A percentile compares a stretch with the other conserved stretches of the same genome.
phyloP scores from a whole-genome alignment of 495 filamentous ascomycete species.

The Sabuloglossum arenarium region DNA sequence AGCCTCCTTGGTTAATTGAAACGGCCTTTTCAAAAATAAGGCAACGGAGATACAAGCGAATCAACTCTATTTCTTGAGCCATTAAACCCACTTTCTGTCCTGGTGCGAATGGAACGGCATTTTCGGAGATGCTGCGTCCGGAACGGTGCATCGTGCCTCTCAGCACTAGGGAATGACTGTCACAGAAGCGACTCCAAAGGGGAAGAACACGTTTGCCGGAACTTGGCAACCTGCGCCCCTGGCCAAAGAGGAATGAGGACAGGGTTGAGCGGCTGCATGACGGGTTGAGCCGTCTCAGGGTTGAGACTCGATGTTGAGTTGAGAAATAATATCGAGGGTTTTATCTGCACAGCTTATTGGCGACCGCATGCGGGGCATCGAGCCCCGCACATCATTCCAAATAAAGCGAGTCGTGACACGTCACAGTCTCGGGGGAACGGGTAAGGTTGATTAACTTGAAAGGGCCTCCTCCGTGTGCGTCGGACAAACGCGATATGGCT shows the following conservation, averaged over 20 bases:
- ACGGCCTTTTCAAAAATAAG: no score
- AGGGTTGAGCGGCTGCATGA: neutral
- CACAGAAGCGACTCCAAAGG: neutral
- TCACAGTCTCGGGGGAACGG: neutral
- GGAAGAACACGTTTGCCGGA: neutral
- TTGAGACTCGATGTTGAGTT: neutral
- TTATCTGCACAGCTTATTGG: neutral
- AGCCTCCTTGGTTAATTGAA: no score
- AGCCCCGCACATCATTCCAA: no score
- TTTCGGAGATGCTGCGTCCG: neutral
- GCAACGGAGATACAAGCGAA: neutral
- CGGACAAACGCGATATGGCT: neutral
- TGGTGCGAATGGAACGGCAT: no score
- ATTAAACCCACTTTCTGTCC: neutral
- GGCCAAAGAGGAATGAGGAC: neutral
- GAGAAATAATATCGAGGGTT: neutral
- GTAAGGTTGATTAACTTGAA: neutral
- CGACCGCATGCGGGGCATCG: neutral
- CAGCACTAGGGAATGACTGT: neutral
- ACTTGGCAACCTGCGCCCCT: neutral
- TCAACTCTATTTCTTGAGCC: neutral
- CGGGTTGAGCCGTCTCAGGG: neutral
- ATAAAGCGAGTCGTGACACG: no score
- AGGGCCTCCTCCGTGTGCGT: neutral
- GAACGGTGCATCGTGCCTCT: neutral